Base-by-base conservation (phyloP, 768 basidiomycete genomes). In the Lactifluus rugatus region DNA sequence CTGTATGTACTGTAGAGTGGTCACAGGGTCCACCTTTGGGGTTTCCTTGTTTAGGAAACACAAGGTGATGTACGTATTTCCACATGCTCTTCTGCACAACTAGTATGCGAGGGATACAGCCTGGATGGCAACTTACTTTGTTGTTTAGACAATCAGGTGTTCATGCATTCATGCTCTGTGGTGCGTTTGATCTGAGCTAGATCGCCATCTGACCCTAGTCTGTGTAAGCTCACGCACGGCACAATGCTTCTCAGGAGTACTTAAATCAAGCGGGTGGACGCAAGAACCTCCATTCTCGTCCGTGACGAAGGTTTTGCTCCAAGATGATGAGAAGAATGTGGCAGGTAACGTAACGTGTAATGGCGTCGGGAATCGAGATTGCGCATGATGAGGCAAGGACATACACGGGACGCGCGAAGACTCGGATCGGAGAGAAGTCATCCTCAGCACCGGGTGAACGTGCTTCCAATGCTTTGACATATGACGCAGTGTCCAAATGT, bases 381-480 rank as follows among this genome's bases (percentile, higher is more conserved):
- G 60, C 67, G 32, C 28, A 52, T 21, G 62, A n/a, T n/a, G n/a
- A 63, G 14, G 69, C 66, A 0, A 61, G 67, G 46, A 58, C 31
- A 10, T 69, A 72, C 54, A 63, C 65, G 11, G 72, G 71, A 11
- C 66, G 67, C 41, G 74, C 73, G 31, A 66, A 62, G 56, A n/a
- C n/a, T n/a, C n/a, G n/a, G n/a, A n/a, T n/a, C n/a, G n/a, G n/a
- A 70, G 70, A 54, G 76, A 78, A 62, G 75, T 76, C 44, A 71
- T 77, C 55, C 67, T 82, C 2, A 71, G 69, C 47, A 71, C 75
- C 5, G 77, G 76, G 74, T 75, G 63, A 28, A 61, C 23, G 58
- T 13, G 5, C 44, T 14, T 36, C 44, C 13, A 42, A 7, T 23
- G 3, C 7, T 36, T 34, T 16, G 16, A 23, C 19, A n/a, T 21